Base-by-base conservation (phyloP, 768 basidiomycete species). In the Leccinum variicolor region DNA sequence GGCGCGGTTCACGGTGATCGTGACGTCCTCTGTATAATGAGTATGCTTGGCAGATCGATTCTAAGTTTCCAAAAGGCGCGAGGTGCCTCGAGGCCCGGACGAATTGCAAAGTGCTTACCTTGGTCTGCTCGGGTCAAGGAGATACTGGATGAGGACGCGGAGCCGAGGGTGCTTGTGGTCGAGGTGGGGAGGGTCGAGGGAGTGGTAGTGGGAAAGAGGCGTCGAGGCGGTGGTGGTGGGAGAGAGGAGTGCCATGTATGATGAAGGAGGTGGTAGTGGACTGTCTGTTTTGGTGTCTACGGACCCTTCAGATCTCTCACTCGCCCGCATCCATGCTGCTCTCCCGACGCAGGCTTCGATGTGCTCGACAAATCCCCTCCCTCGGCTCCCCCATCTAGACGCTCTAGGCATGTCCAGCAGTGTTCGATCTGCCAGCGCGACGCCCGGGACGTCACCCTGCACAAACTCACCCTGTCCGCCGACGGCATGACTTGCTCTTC, bases 401-500 rank as follows among this genome's bases (percentile, higher is more conserved):
- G 50, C 31, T 53, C 58, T 45, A 74, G 63, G 59, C 80, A 80
- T 59, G 29, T 78, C 26, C 70, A 76, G 49, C 76, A 79, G 55
- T 81, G 80, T 50, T 59, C 64, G 6, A 67, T 72, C 49, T 81
- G 80, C 59, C 75, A 74, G 9, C 41, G 11, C 14, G 50, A 51
- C 14, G 7, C 28, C 13, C 50, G 29, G 11, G 55, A 59, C 21
- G 19, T 55, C 5, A 66, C 63, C 4, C 70, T 75, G 1, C 73
- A 69, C 65, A 68, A 54, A 3, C 56, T 83, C 36, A 75, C 77
- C 0, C 75, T 91, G 36, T 83, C 86, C 0, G 75, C 92, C 9
- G 83, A 78, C 0, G 91, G 90, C 3, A 92, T 92, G 89, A 85
- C 89, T 2, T 93, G 90, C 69, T 76, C 84, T 0, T 79, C 87